Evolutionary conservation across 768 basidiomycete species (phyloP), one percentile per base, ranked within the genome.

Genomic region (Antrodiella citrinella): DNA sequence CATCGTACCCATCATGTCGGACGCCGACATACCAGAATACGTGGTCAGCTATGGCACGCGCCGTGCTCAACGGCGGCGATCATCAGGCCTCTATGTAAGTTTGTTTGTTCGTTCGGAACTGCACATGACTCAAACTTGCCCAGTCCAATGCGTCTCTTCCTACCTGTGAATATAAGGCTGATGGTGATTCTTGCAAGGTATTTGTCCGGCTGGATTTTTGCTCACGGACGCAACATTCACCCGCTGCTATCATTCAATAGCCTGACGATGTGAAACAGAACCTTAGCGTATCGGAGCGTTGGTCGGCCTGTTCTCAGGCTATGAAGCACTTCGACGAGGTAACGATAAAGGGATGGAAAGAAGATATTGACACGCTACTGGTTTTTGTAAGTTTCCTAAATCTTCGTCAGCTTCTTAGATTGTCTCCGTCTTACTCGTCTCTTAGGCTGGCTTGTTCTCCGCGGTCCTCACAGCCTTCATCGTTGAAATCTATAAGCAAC

Each of bases 291-390:
- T 15, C 30, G 15, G 30, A 35, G 7, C 30, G 30, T 7, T 35
- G 30, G 30, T 35, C 30, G 30, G 30, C 30, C 7, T 35, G 30
- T 35, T 35, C 30, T 15, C 30, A 35, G 15, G 30, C 30, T 35
- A 35, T 35, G 15, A 35, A 35, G 15, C 30, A 35, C 15, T 35
- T 35, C 30, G 55, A 57, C 47, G 46, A 49, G 13, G 23, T 19
- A 7, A 26, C 47, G 30, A 50, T 57, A 7, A 45, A 50, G 26
- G 50, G 41, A 4, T 62, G 61, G 57, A 60, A 60, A 23, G 59
- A 60, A 24, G 57, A 60, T 13, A 56, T 62, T 15, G 59, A 62
- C 26, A 59, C 59, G 2, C 45, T 61, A 7, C 53, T 62, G 2
- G 54, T 62, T 3, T 62, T 62, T 38, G 61, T 62, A 43, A 39